Conservation (phyloP, 1,284 basidiomycete genomes). For the Meripilus lineatus region DNA sequence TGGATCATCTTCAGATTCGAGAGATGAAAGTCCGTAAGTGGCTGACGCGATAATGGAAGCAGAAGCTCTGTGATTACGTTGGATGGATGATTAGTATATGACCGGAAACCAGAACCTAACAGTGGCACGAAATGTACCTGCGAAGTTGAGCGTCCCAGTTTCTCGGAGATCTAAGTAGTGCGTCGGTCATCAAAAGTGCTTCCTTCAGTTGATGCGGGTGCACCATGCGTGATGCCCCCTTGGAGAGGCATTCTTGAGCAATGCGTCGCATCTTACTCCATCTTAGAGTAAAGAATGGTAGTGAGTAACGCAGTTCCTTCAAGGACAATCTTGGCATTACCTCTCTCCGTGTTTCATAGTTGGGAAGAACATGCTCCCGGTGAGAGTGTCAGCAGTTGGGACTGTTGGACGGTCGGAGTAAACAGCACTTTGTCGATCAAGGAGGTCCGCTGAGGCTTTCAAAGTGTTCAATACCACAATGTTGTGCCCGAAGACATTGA, state of each 20-base stretch:
- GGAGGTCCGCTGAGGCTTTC: slow-evolving; percentile 20
- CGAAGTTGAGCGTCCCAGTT: not conserved
- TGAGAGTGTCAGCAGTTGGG: slow-evolving; percentile 13
- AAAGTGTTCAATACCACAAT: slow-evolving; percentile 23
- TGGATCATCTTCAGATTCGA: not conserved
- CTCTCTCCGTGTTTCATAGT: slow-evolving; percentile 10
- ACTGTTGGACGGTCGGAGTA: slow-evolving; percentile 22
- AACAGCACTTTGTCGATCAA: slow-evolving; percentile 21
- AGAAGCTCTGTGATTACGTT: not conserved
- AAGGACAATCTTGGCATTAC: not conserved
- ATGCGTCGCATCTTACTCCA: slow-evolving; percentile 1
- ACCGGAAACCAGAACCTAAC: not conserved
- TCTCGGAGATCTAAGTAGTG: not conserved
- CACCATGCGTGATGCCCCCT: not conserved
- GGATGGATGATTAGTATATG: slow-evolving; percentile 2
- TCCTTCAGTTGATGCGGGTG: not conserved
- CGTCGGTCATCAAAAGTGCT: not conserved
- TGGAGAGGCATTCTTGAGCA: not conserved
- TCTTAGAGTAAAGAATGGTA: not conserved
- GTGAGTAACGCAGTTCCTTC: not conserved
- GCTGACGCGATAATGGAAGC: slow-evolving; percentile 7
- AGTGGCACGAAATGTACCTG: not conserved
- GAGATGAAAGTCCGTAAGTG: slow-evolving; percentile 4
- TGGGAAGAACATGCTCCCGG: slow-evolving; percentile 11
- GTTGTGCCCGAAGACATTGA: slow-evolving; percentile 20